phyloP scores from a whole-genome alignment of 2,329 filamentous ascomycete species.

The Escovopsis sp. region DNA sequence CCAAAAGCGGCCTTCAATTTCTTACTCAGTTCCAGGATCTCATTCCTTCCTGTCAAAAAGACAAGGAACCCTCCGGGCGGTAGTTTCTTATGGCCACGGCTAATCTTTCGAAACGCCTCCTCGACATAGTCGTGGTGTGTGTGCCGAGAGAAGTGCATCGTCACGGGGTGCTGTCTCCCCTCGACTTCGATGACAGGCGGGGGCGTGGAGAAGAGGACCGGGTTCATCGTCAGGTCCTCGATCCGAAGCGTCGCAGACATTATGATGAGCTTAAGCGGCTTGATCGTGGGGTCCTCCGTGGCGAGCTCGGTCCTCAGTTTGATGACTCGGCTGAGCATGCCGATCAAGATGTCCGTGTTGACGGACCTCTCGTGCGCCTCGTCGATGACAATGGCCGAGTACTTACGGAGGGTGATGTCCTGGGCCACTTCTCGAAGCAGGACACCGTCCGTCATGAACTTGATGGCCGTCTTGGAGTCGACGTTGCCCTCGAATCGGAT shows the following conservation, averaged over 20 bases:
- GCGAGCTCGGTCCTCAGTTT: slow-evolving; percentile 65
- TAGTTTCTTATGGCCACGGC: slow-evolving; percentile 74
- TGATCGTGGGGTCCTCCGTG: slow-evolving; percentile 52
- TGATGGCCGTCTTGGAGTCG: slow-evolving; percentile 69
- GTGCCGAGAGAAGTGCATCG: slow-evolving; percentile 70
- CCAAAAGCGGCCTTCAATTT: slow-evolving; percentile 55
- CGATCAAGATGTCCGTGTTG: slow-evolving; percentile 96
- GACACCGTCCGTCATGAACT: slow-evolving; percentile 99
- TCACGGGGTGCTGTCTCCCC: slow-evolving; percentile 82
- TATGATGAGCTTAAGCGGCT: slow-evolving; percentile 82
- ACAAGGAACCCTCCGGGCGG: slow-evolving; percentile 85
- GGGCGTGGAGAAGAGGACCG: slow-evolving; percentile 57
- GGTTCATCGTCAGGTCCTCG: slow-evolving; percentile 78
- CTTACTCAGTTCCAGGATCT: slow-evolving; percentile 75
- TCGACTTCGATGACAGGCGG: slow-evolving; percentile 83
- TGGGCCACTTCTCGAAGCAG: slow-evolving; percentile 80
- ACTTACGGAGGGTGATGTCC: slow-evolving; percentile 77
- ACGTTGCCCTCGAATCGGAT: slow-evolving; percentile 88
- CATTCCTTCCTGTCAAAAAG: slow-evolving; percentile 86
- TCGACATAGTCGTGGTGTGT: slow-evolving; percentile 83
- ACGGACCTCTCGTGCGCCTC: slow-evolving; percentile 95
- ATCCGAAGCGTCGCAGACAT: slow-evolving; percentile 95
- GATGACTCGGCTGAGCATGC: slow-evolving; percentile 87
- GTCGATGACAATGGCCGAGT: slow-evolving; percentile 88
- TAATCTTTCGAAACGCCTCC: slow-evolving; percentile 78